Conservation (phyloP, 1,139 yeast species). For the Diutina ranongensis region DNA sequence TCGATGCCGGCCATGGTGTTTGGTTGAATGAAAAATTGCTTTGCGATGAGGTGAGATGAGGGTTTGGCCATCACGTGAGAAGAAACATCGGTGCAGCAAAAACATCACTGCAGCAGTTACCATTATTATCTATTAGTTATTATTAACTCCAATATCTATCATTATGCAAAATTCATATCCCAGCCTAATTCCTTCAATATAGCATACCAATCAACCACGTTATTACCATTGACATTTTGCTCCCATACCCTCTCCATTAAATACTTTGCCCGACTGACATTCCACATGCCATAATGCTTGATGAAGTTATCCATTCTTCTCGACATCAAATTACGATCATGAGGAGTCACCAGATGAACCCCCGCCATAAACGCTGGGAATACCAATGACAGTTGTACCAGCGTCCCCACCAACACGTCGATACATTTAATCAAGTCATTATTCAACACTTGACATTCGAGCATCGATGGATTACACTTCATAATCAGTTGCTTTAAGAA, state of each 20-base stretch:
- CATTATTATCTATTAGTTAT: neutral
- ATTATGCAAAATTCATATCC: conserved; percentile 63
- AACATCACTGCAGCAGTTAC: too few relatives aligned
- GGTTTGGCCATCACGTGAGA: neutral
- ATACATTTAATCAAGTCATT: conserved; percentile 45
- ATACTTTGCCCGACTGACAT: conserved; percentile 46
- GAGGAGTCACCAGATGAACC: conserved; percentile 43
- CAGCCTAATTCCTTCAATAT: conserved; percentile 58
- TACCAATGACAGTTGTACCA: conserved; percentile 60
- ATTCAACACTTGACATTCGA: conserved; percentile 52
- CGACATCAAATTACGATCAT: conserved; percentile 40
- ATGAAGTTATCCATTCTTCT: conserved; percentile 44
- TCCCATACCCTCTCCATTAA: conserved; percentile 46
- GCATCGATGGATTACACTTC: conserved; percentile 47
- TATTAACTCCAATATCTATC: neutral
- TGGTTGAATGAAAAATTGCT: conserved; percentile 2
- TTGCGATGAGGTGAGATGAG: neutral
- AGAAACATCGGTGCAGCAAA: neutral
- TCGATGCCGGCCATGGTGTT: conserved; percentile 31
- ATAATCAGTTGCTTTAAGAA: conserved; percentile 56
- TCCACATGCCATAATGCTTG: conserved; percentile 55
- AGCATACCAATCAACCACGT: conserved; percentile 46
- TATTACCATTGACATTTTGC: conserved; percentile 25
- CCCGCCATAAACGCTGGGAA: conserved; percentile 76
- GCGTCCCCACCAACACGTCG: conserved; percentile 52